Percentiles rank a stretch among this genome's conserved stretches.
Conservation (phyloP, 2,329 filamentous ascomycete species). For the Lachnellula occidentalis region DNA sequence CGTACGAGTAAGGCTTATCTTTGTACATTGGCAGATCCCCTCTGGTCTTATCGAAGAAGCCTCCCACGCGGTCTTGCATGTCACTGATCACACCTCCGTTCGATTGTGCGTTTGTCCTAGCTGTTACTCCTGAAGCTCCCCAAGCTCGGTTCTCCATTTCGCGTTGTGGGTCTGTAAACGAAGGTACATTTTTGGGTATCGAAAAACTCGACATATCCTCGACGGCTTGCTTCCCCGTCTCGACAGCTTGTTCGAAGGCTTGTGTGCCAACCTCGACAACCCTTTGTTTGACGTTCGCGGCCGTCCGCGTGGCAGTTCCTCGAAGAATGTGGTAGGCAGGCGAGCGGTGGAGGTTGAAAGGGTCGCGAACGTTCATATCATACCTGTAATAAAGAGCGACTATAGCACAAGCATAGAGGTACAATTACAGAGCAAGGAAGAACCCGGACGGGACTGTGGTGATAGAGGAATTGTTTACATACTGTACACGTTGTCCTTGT, state of each 20-base stretch:
- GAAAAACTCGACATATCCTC: constrained; percentile 57
- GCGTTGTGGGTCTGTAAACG: constrained; percentile 60
- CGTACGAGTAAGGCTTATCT: constrained; percentile 85
- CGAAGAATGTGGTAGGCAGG: constrained; percentile 47
- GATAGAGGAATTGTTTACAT: not conserved
- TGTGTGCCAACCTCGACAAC: constrained; percentile 45
- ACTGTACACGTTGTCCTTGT: not conserved
- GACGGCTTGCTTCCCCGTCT: constrained; percentile 35
- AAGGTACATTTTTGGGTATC: constrained; percentile 64
- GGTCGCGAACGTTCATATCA: constrained; percentile 35
- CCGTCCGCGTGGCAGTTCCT: constrained; percentile 41
- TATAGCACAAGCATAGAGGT: constrained; percentile 11
- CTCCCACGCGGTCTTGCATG: constrained; percentile 55
- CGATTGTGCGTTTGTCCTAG: constrained; percentile 30
- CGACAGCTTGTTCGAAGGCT: constrained; percentile 45
- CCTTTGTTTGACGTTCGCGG: constrained; percentile 40
- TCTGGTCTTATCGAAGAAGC: constrained; percentile 55
- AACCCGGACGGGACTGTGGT: not conserved
- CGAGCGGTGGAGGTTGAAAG: constrained; percentile 33
- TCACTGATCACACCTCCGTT: constrained; percentile 41
- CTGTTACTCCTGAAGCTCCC: constrained; percentile 46
- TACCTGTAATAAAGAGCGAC: constrained; percentile 23
- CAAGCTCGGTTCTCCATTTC: constrained; percentile 62
- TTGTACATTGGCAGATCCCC: constrained; percentile 88
- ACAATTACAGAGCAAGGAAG: not conserved